These are phyloP conservation scores for Xylaria sp. DNA, from an alignment of 2,329 filamentous ascomycete genomes.

Conservation along the genomic window DNA sequence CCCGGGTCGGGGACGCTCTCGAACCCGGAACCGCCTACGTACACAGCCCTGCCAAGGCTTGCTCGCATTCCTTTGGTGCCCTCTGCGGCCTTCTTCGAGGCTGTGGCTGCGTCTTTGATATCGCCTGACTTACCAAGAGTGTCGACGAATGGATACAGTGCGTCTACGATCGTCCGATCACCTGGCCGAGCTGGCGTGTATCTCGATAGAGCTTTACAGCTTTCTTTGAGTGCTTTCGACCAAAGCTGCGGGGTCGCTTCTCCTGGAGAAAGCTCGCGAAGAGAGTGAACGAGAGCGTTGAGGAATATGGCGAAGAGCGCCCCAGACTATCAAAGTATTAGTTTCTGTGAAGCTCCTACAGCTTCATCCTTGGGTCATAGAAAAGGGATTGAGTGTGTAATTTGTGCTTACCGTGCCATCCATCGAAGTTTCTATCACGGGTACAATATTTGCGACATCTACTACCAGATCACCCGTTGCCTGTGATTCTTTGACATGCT, in stretches of 20 bases:
- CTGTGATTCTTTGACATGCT: constrained; percentile 58
- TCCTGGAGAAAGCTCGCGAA: constrained; percentile 57
- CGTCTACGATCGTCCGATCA: constrained; percentile 91
- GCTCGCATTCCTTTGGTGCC: constrained; percentile 93
- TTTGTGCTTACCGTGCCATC: constrained; percentile 72
- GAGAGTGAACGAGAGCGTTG: constrained; percentile 79
- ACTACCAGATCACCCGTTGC: constrained; percentile 64
- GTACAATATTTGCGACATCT: constrained; percentile 64
- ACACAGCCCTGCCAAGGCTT: constrained; percentile 84
- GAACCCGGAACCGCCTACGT: constrained; percentile 80
- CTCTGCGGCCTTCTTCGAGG: constrained; percentile 79
- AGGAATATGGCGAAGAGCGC: constrained; percentile 84
- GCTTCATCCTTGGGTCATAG: background rate
- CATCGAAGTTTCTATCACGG: constrained; percentile 67
- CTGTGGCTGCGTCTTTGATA: constrained; percentile 77
- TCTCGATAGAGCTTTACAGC: constrained; percentile 75
- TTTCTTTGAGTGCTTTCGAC: constrained; percentile 76
- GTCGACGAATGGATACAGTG: constrained; percentile 86
- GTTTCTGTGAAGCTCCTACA: background rate
- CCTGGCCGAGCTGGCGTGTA: constrained; percentile 93
- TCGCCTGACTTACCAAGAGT: constrained; percentile 73
- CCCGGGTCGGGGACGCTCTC: constrained; percentile 75
- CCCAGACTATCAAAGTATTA: constrained; percentile 55
- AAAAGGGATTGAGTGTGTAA: too few species aligned
- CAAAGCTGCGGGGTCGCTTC: constrained; percentile 57